These are phyloP conservation scores for Balakata baccata DNA, from an alignment of 345 rosid species.

Conservation along the genomic window DNA sequence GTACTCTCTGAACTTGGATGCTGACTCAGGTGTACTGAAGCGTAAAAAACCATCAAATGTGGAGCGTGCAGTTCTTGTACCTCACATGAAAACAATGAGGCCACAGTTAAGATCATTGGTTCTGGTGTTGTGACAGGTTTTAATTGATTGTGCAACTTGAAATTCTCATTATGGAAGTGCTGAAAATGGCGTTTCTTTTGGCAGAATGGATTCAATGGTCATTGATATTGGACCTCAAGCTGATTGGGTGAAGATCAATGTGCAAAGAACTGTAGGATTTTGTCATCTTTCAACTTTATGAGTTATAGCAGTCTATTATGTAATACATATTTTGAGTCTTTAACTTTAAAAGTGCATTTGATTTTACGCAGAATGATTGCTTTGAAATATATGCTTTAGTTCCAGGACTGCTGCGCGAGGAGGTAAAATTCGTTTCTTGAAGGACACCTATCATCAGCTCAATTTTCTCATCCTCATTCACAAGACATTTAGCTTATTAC, in stretches of 20 bases:
- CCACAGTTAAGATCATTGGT: slow-evolving; percentile 10
- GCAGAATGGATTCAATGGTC: slow-evolving; percentile 29
- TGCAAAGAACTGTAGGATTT: slow-evolving; percentile 29
- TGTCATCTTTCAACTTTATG: background rate
- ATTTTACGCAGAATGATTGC: slow-evolving; percentile 27
- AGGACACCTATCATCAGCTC: background rate
- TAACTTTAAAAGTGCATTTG: background rate
- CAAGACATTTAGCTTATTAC: too few relatives aligned
- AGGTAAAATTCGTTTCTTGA: slow-evolving; percentile 15
- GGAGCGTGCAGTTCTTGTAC: slow-evolving; percentile 17
- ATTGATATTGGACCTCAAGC: slow-evolving; percentile 35
- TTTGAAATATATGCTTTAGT: slow-evolving; percentile 36
- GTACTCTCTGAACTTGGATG: background rate
- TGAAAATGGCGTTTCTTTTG: slow-evolving; percentile 9
- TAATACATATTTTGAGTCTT: background rate
- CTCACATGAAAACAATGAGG: slow-evolving; percentile 19
- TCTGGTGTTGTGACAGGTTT: background rate
- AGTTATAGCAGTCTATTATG: background rate
- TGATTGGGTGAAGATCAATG: slow-evolving; percentile 37
- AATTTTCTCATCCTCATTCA: background rate
- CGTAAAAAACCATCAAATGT: slow-evolving; percentile 23
- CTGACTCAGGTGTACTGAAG: slow-evolving; percentile 26
- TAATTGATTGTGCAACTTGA: background rate
- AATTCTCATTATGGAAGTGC: background rate
- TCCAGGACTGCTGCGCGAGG: slow-evolving; percentile 36